These are phyloP conservation scores for Rhizopogon sp. DNA, from an alignment of 768 basidiomycete species.

Conservation along the genomic window DNA sequence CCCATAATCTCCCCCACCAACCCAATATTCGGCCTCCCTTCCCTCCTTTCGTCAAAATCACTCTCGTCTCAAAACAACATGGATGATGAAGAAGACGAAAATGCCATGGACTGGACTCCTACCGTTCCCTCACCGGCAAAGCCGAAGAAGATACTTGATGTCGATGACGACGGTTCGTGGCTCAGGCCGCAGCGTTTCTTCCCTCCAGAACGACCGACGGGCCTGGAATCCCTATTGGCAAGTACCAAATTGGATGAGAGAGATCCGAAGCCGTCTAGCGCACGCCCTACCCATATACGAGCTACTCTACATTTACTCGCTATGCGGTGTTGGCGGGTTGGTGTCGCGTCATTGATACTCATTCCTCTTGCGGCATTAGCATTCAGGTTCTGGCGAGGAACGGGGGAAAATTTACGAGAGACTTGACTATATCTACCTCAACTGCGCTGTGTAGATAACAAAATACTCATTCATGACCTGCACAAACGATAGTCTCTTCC, in stretches of 20 bases:
- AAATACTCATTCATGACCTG: background rate
- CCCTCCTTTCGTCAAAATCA: constrained; percentile 35
- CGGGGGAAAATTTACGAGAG: background rate
- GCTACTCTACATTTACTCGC: background rate
- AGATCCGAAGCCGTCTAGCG: background rate
- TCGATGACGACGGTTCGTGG: constrained; percentile 41
- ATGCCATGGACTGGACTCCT: constrained; percentile 70
- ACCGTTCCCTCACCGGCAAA: constrained; percentile 31
- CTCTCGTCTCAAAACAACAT: constrained; percentile 18
- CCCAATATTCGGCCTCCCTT: constrained; percentile 71
- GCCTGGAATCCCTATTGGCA: constrained; percentile 67
- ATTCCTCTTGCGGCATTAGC: constrained; percentile 16
- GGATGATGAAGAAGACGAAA: constrained; percentile 26
- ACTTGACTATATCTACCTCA: background rate
- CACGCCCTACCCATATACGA: background rate
- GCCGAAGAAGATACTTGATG: constrained; percentile 14
- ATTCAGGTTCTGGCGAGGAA: constrained; percentile 16
- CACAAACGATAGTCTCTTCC: background rate
- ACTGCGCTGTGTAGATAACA: background rate
- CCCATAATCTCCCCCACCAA: constrained; percentile 44
- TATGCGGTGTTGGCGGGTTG: constrained; percentile 7
- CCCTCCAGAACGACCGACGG: constrained; percentile 72
- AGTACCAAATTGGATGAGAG: constrained; percentile 52
- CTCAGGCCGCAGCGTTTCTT: constrained; percentile 73
- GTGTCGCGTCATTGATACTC: constrained; percentile 8